Base-by-base conservation (phyloP, 2,329 filamentous ascomycete genomes). In the Aspergillaceae sp. region DNA sequence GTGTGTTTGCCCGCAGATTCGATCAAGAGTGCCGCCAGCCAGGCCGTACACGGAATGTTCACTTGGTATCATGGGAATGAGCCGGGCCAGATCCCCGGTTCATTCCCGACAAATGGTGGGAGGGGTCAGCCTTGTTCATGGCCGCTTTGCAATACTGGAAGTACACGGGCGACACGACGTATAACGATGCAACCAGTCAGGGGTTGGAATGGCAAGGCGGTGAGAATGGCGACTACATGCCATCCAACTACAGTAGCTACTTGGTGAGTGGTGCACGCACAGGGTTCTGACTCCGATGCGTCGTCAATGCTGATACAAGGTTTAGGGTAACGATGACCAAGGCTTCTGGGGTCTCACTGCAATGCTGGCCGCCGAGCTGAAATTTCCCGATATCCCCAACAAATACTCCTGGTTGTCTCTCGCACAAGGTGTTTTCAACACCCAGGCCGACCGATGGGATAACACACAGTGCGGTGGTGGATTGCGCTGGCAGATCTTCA, bases 401-500 rank as follows among this genome's bases (percentile, higher is more conserved):
- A 55, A 57, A 29, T 55, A 57, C 41, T 63, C 65, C 8, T 73
- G 69, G 70, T 57, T 71, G n/a, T 71, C 83, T 27, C 74, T 92
- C 28, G 79, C 78, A 5, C 73, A 77, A 55, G 86, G 85, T 52
- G 78, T 86, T 30, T 92, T 87, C 74, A 82, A 89, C 62, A 76
- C 77, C 38, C 83, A 89, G 58, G 75, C 74, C 4, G 65, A 65
- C 26, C 79, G 87, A 40, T 92, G 87, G 87, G 82, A 90, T 61
- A 74, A 69, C 0, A 69, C 72, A 0, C 66, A 71, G 35, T 94
- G 87, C 58, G 74, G 73, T 28, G 87, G 87, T 49, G 88, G 87
- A 4, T 69, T 92, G 41, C 74, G 80, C 47, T 91, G 86, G 86
- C 87, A 94, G 70, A 88, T 94, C 54, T 90, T 83, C 63, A 69